Conservation (phyloP, 2,329 filamentous ascomycete species). For the Ceratocystis papillata region DNA sequence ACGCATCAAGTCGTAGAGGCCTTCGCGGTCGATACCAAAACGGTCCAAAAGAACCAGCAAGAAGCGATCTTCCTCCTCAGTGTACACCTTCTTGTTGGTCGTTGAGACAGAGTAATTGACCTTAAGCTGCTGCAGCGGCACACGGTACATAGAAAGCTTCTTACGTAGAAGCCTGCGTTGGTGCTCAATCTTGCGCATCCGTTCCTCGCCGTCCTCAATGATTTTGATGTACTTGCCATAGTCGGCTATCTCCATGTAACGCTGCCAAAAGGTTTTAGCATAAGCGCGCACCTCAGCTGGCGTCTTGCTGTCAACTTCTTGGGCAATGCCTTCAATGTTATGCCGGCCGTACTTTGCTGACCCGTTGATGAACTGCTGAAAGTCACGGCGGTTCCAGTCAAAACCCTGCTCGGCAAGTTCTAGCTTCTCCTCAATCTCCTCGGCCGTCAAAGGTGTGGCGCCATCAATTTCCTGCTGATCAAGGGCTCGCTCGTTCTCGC, state of each 20-base stretch:
- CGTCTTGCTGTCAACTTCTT: conserved; percentile 85
- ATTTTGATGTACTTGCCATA: conserved; percentile 79
- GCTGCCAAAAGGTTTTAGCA: conserved; percentile 91
- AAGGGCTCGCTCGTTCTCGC: conserved; percentile 74
- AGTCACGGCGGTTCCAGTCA: conserved; percentile 94
- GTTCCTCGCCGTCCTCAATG: conserved; percentile 88
- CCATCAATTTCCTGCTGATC: conserved; percentile 92
- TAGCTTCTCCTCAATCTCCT: conserved; percentile 79
- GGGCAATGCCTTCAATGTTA: conserved; percentile 73
- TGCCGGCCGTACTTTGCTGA: conserved; percentile 84
- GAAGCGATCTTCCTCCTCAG: conserved; percentile 95
- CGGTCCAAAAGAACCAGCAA: conserved; percentile 85
- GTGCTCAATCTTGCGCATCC: conserved; percentile 75
- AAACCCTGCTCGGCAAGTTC: conserved; percentile 75
- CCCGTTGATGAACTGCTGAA: conserved; percentile 95
- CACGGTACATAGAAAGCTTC: conserved; percentile 95
- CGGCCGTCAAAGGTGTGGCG: conserved; percentile 75
- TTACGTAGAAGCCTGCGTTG: conserved; percentile 86
- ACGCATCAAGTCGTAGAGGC: conserved; percentile 85
- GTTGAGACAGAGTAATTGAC: conserved; percentile 98
- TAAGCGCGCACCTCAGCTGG: conserved; percentile 78
- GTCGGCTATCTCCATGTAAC: conserved; percentile 81
- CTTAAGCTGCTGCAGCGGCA: conserved; percentile 93
- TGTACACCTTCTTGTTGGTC: conserved; percentile 99
- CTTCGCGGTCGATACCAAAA: conserved; percentile 82